Conservation (phyloP, 371 early-diverging fungal species). For the Mortierella sp. region DNA sequence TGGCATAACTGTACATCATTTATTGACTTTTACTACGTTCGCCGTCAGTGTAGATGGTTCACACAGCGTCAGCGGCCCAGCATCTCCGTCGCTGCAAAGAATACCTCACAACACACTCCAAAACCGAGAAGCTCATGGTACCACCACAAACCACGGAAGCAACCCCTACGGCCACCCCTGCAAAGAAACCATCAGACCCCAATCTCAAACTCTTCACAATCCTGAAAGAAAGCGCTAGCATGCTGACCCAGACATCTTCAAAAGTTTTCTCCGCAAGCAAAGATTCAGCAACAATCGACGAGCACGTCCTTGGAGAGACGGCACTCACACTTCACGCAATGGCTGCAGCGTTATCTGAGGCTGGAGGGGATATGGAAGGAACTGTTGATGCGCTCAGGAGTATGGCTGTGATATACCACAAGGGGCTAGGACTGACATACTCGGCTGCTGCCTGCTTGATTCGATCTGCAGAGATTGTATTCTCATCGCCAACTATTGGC, state of each 20-base stretch:
- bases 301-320: conserved; percentile 22
- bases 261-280: not conserved
- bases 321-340: conserved; percentile 18
- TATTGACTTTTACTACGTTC: not conserved
- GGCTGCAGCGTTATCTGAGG: conserved; percentile 20
- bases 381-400: conserved; percentile 15
- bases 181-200: conserved; percentile 47
- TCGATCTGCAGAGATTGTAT: conserved; percentile 20
- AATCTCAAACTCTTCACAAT: conserved; percentile 45
- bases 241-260: conserved; percentile 25
- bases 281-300: not conserved
- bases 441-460: conserved; percentile 41
- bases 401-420: conserved; percentile 31
- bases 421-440: conserved; percentile 16
- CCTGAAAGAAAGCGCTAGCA: conserved; percentile 32
- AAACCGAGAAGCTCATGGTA: conserved; percentile 44
- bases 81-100: conserved; percentile 21
- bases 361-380: not conserved
- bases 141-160: not conserved
- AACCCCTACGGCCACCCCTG: not conserved
- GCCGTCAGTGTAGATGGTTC: conserved; percentile 29
- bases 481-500: not conserved
- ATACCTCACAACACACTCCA: conserved; percentile 30
- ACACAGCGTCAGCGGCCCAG: conserved; percentile 16
- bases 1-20: not conserved